Evolutionary conservation across 1,139 yeast species (phyloP).

Genomic region (Taiozyma sp.): DNA sequence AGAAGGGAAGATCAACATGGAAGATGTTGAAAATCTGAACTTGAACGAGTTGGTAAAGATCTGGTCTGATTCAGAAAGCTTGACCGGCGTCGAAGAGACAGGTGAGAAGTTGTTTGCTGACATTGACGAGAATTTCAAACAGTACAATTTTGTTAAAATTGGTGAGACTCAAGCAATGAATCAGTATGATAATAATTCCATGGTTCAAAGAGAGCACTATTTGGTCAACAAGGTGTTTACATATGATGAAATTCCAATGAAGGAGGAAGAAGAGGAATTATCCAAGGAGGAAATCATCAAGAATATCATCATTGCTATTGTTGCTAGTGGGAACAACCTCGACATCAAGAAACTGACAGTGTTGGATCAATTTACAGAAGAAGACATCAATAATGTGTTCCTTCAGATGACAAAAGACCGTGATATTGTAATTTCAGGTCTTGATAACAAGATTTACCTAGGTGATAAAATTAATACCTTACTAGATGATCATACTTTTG

Average conservation of each 20-base stretch:
- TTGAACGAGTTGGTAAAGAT: constrained; percentile 44
- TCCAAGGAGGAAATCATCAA: constrained; percentile 23
- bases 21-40: constrained; percentile 46
- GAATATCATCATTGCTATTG: constrained; percentile 47
- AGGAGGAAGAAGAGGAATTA: constrained; percentile 5
- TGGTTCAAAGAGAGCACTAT: constrained; percentile 50
- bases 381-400: constrained; percentile 44
- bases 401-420: constrained; percentile 47
- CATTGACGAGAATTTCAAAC: constrained; percentile 28
- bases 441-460: constrained; percentile 46
- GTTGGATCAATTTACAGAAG: constrained; percentile 40
- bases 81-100: constrained; percentile 17
- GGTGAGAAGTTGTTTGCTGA: constrained; percentile 26
- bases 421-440: constrained; percentile 46
- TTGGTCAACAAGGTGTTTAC: constrained; percentile 38
- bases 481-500: constrained; percentile 38
- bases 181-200: constrained; percentile 31
- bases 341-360: constrained; percentile 44
- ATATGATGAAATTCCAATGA: constrained; percentile 19
- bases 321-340: constrained; percentile 48
- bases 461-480: constrained; percentile 51
- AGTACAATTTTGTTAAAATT: constrained; percentile 25
- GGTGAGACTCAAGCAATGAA: constrained; percentile 19
- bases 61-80: constrained; percentile 51
- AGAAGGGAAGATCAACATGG: constrained; percentile 39